Evolutionary conservation across 2,329 filamentous ascomycete species (phyloP).

Genomic region (Diaporthe sp.): DNA sequence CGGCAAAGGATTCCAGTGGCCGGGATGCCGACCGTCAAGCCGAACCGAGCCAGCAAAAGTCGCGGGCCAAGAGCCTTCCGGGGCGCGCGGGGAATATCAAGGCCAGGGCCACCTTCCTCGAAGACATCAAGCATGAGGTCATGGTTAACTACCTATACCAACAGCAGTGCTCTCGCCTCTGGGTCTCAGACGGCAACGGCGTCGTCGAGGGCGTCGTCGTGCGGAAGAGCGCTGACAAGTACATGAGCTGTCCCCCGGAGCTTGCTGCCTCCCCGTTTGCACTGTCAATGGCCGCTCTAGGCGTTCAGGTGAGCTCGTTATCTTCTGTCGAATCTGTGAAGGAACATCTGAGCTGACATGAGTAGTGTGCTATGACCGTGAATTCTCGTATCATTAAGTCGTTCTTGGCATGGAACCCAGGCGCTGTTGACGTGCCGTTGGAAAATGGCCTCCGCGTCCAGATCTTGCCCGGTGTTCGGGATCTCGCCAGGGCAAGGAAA

Average conservation of each 20-base stretch:
- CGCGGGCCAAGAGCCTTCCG: conserved; percentile 66
- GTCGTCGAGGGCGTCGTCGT: conserved; percentile 80
- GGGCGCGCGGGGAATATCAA: conserved; percentile 53
- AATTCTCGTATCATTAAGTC: conserved; percentile 85
- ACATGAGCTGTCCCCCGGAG: conserved; percentile 79
- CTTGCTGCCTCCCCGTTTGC: conserved; percentile 74
- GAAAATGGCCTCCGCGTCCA: conserved; percentile 83
- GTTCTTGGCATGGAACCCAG: conserved; percentile 79
- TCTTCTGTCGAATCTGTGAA: background rate
- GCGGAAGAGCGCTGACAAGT: conserved; percentile 75
- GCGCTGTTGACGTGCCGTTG: conserved; percentile 80
- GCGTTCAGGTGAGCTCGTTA: conserved; percentile 70
- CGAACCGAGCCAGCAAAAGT: conserved; percentile 48
- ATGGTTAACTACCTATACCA: conserved; percentile 89
- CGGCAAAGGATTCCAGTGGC: conserved; percentile 45
- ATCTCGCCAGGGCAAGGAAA: conserved; percentile 78
- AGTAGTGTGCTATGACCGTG: conserved; percentile 81
- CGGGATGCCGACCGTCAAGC: conserved; percentile 62
- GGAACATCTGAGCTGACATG: background rate
- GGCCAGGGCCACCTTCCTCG: conserved; percentile 68
- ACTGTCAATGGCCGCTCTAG: conserved; percentile 74
- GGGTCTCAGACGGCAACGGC: conserved; percentile 78
- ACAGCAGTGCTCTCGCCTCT: conserved; percentile 80
- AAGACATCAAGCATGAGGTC: conserved; percentile 84
- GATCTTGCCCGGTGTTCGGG: conserved; percentile 78